A percentile compares a stretch with the other conserved stretches of the same genome.
These are phyloP conservation scores for Russula lepida DNA, from an alignment of 768 basidiomycete species.

Conservation along the genomic window DNA sequence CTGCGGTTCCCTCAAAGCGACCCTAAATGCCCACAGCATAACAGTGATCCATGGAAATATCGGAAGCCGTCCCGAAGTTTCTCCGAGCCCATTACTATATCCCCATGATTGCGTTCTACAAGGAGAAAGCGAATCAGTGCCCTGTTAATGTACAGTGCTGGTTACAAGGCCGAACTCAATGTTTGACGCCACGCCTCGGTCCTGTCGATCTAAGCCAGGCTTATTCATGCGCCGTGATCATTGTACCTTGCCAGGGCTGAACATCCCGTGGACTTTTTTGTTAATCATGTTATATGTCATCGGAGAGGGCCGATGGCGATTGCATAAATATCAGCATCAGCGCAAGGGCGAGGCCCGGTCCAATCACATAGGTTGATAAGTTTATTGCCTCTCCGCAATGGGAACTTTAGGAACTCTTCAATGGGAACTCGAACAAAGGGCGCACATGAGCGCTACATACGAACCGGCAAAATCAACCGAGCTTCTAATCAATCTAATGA, in stretches of 20 bases:
- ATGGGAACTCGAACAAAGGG: background rate
- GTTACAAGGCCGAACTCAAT: background rate
- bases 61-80: slow-evolving; percentile 5
- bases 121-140: background rate
- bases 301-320: background rate
- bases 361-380: background rate
- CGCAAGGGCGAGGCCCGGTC: background rate
- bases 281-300: background rate
- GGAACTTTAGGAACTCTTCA: background rate
- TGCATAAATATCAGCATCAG: background rate
- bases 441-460: background rate
- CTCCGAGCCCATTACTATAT: no score
- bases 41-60: background rate
- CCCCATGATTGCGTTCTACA: background rate
- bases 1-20: no score
- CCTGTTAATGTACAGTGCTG: background rate
- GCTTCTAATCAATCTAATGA: background rate
- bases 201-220: background rate
- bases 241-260: background rate
- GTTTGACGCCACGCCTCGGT: background rate
- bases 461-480: background rate
- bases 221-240: background rate
- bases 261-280: background rate
- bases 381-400: background rate
- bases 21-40: background rate